phyloP scores from a whole-genome alignment of 257 asterid genomes.

The Lycium barbarum region DNA sequence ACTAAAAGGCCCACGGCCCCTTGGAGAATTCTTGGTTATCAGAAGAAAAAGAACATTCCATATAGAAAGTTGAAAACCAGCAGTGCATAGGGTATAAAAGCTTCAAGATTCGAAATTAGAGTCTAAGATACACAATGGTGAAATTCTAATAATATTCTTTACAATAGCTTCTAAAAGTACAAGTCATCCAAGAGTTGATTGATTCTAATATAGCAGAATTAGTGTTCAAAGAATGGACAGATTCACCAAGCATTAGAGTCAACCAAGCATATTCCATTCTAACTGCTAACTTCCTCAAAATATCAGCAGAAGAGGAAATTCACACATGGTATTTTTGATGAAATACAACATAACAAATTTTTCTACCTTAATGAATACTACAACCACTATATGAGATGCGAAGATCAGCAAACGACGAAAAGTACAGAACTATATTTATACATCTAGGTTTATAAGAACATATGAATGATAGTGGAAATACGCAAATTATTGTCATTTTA shows the following conservation, averaged over 20 bases:
- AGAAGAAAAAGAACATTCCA: neutral
- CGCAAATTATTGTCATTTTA: slow-evolving; percentile 4
- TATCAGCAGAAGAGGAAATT: slow-evolving; percentile 14
- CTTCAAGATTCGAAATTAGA: slow-evolving; percentile 29
- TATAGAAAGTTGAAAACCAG: neutral
- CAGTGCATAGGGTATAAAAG: neutral
- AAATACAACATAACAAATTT: neutral
- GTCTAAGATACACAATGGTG: slow-evolving; percentile 5
- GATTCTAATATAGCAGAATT: neutral
- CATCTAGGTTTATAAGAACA: slow-evolving; percentile 19
- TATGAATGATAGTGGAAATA: neutral
- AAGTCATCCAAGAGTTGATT: neutral
- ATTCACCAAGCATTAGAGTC: slow-evolving; percentile 14
- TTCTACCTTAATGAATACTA: slow-evolving; percentile 10
- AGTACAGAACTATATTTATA: neutral
- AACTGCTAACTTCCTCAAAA: slow-evolving; percentile 22
- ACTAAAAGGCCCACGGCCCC: neutral
- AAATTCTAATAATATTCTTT: too few species aligned
- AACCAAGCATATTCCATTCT: slow-evolving; percentile 14
- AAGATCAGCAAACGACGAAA: neutral
- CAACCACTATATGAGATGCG: neutral
- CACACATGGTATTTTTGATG: slow-evolving; percentile 8
- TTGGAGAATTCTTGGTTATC: neutral
- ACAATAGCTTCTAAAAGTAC: too few species aligned
- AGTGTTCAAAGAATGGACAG: neutral